Conservation (phyloP, 2,329 filamentous ascomycete species). For the Colletotrichum paranaense region DNA sequence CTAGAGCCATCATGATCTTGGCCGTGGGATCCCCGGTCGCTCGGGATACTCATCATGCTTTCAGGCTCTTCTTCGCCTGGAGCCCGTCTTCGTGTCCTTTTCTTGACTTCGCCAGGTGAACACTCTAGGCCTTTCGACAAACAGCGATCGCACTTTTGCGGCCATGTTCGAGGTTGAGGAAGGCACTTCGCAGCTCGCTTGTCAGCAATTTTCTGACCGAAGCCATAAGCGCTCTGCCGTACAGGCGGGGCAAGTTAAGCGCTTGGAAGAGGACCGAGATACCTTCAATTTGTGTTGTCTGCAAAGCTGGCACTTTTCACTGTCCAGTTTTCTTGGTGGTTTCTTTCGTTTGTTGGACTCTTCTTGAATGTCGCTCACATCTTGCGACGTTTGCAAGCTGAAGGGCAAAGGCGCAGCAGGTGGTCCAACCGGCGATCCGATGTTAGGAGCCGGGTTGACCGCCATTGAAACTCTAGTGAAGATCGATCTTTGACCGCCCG, state of each 20-base stretch:
- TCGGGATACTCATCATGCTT: no score
- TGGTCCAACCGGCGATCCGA: not conserved
- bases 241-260: not conserved
- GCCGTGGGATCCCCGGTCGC: no score
- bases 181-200: not conserved
- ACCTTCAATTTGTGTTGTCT: slow-evolving; percentile 8
- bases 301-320: slow-evolving; percentile 3
- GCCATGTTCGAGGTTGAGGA: not conserved
- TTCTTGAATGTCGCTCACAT: not conserved
- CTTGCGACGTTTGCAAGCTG: not conserved
- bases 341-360: not conserved
- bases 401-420: not conserved
- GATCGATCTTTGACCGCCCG: no score
- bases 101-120: not conserved
- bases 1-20: not conserved
- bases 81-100: not conserved
- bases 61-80: not conserved
- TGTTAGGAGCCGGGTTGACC: not conserved
- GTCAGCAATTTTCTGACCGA: not conserved
- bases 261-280: not conserved
- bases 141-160: not conserved
- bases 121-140: not conserved
- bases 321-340: not conserved
- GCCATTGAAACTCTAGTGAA: not conserved
- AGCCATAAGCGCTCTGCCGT: not conserved